Evolutionary conservation across 192 early-diverging fungal genomes (phyloP).

Genomic region (Spinellus fusiger): DNA sequence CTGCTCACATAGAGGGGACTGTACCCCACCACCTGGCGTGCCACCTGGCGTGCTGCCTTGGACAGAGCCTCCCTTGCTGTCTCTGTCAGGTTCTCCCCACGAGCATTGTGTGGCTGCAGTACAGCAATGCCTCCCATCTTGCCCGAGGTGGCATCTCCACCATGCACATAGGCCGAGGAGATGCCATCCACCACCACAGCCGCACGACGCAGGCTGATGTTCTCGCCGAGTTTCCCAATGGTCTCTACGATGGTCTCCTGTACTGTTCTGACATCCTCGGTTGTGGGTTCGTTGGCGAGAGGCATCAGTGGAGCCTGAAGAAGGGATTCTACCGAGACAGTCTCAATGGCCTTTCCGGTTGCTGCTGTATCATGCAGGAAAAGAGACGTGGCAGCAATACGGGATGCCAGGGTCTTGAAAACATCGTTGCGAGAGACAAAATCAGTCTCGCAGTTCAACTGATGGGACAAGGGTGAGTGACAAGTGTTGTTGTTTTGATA

Average conservation of each 20-base stretch:
- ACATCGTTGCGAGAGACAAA: constrained; percentile 84
- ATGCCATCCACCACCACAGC: constrained; percentile 33
- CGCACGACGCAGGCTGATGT: constrained; percentile 74
- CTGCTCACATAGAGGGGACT: constrained; percentile 52
- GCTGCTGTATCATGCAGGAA: constrained; percentile 31
- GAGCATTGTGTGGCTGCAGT: constrained; percentile 36
- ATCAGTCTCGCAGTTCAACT: constrained; percentile 92
- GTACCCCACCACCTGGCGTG: constrained; percentile 86
- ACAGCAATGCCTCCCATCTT: constrained; percentile 77
- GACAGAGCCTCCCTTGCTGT: constrained; percentile 29
- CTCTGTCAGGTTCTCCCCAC: constrained; percentile 11
- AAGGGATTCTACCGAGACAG: constrained; percentile 32
- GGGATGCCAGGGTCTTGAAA: constrained; percentile 69
- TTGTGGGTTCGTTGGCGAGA: constrained; percentile 16
- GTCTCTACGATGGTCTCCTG: constrained; percentile 62
- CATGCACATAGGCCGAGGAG: constrained; percentile 67
- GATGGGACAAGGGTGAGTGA: constrained; percentile 19
- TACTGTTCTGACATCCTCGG: constrained; percentile 34
- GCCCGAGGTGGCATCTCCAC: constrained; percentile 59
- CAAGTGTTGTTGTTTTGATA: too few species aligned
- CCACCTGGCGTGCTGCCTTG: constrained; percentile 64
- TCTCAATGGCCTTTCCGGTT: constrained; percentile 23
- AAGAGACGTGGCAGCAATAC: constrained; percentile 50
- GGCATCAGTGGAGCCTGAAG: constrained; percentile 49
- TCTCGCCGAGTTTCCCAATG: constrained; percentile 87